phyloP scores from a whole-genome alignment of 1,284 basidiomycete species.

The Veloboletus limbatus region DNA sequence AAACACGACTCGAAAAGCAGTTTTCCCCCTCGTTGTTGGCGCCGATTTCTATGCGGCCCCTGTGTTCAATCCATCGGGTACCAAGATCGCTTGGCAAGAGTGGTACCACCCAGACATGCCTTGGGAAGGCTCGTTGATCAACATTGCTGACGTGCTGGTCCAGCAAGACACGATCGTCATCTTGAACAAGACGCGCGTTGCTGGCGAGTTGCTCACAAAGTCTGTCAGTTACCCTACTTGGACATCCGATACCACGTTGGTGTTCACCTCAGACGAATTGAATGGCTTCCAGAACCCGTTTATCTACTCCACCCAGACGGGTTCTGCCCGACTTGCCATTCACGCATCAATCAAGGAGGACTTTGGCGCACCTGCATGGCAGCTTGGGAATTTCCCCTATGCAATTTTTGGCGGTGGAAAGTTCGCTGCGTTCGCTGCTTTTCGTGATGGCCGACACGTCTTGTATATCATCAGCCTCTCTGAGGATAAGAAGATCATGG shows the following conservation, averaged over 20 bases:
- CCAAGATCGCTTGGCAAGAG: constrained; percentile 63
- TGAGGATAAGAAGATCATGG: constrained; percentile 25
- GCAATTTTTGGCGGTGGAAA: constrained; percentile 44
- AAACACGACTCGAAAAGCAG: constrained; percentile 35
- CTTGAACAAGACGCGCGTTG: constrained; percentile 38
- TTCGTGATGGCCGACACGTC: constrained; percentile 47
- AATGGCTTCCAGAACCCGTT: constrained; percentile 64
- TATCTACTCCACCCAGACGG: constrained; percentile 39
- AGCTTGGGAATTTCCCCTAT: constrained; percentile 48
- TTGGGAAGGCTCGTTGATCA: constrained; percentile 68
- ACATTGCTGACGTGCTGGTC: constrained; percentile 48
- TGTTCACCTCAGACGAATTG: constrained; percentile 66
- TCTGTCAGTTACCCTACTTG: constrained; percentile 59
- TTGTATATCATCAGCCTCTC: constrained; percentile 48
- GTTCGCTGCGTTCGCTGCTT: constrained; percentile 45
- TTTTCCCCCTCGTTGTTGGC: constrained; percentile 38
- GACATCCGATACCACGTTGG: constrained; percentile 53
- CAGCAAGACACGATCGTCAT: constrained; percentile 32
- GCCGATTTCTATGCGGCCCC: constrained; percentile 59
- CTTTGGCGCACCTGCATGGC: constrained; percentile 58
- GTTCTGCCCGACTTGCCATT: constrained; percentile 42
- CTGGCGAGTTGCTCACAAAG: constrained; percentile 46
- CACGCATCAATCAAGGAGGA: constrained; percentile 47
- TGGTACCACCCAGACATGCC: constrained; percentile 84
- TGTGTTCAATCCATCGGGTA: constrained; percentile 66